Evolutionary conservation across 2,329 filamentous ascomycete species (phyloP).

Genomic region (Scedosporium dehoogii): DNA sequence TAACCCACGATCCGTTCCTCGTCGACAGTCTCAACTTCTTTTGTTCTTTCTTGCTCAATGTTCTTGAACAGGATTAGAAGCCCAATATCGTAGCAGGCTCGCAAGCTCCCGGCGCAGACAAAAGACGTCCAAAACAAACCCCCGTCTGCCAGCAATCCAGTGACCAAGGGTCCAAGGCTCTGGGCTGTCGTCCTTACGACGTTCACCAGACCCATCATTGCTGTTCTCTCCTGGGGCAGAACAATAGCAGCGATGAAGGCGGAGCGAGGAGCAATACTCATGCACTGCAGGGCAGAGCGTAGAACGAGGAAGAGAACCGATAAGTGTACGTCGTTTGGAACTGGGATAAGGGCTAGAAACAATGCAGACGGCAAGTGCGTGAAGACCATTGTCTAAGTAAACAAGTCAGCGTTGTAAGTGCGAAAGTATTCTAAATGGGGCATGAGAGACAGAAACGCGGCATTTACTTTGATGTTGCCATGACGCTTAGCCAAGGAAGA

Average conservation of each 20-base stretch:
- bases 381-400: constrained; percentile 59
- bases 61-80: constrained; percentile 38
- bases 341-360: constrained; percentile 52
- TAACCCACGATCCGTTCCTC: neutral
- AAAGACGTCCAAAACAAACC: constrained; percentile 53
- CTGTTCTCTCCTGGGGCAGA: constrained; percentile 55
- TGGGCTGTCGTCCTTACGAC: constrained; percentile 57
- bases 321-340: constrained; percentile 40
- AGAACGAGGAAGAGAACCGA: constrained; percentile 52
- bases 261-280: constrained; percentile 61
- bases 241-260: constrained; percentile 61
- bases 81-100: constrained; percentile 50
- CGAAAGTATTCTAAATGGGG: neutral
- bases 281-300: constrained; percentile 51
- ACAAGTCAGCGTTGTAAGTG: constrained; percentile 1
- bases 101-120: constrained; percentile 51
- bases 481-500: constrained; percentile 44
- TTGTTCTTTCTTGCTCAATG: neutral
- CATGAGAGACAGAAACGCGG: constrained; percentile 11
- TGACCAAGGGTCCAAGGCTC: constrained; percentile 52
- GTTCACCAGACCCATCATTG: constrained; percentile 61
- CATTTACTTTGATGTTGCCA: constrained; percentile 53
- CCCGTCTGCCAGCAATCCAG: constrained; percentile 49
- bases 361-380: constrained; percentile 62
- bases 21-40: neutral